Base-by-base conservation (phyloP, 257 asterid genomes). In the Solanum arcanum region DNA sequence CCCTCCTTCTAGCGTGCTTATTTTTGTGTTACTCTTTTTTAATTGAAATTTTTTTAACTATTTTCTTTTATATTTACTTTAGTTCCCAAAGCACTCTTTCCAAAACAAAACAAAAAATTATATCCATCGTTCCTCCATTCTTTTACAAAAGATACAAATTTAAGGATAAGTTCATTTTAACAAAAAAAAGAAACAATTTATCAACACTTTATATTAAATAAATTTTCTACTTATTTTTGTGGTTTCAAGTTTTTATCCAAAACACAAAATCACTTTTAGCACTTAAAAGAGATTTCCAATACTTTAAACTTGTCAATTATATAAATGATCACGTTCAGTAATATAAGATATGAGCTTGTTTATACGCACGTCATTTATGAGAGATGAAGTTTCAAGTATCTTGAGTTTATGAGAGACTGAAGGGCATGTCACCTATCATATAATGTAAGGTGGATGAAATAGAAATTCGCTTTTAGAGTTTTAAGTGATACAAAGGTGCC, bases 1-100 rank as follows among this genome's bases (percentile, higher is more conserved):
- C 95, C 95, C 94, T 92, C 89, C 93, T 90, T 93, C 93, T 93
- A 91, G 95, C 92, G 93, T 7, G 1, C 5, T 41, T 2, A 0
- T 68, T 14, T 18, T 56, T 33, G 35, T 33, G 7, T 35, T 56
- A 56, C 10, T 3, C 11, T 7, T 27, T 68, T 68, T 37, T 37
- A 4, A 33, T 37, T 37, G 7, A n/a, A n/a, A n/a, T n/a, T n/a
- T n/a, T n/a, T n/a, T n/a, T 0, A 37, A 6, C 39, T 37, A 37
- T 37, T 37, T 37, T 6, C 39, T 37, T 35, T 35, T 5, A 35
- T 5, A 35, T 35, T 35, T 35, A 35, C 7, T 35, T 37, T 37
- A 37, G 39, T 37, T 37, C 6, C 39, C 39, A 37, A 37, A 37
- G 7, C 7, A 37, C 39, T 35, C 7, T 37, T 37, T 37, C 7